A percentile compares a stretch with the other conserved stretches of the same genome.
Conservation (phyloP, 352 stramenopile species). For the Phytophthora macrochlamydospora region DNA sequence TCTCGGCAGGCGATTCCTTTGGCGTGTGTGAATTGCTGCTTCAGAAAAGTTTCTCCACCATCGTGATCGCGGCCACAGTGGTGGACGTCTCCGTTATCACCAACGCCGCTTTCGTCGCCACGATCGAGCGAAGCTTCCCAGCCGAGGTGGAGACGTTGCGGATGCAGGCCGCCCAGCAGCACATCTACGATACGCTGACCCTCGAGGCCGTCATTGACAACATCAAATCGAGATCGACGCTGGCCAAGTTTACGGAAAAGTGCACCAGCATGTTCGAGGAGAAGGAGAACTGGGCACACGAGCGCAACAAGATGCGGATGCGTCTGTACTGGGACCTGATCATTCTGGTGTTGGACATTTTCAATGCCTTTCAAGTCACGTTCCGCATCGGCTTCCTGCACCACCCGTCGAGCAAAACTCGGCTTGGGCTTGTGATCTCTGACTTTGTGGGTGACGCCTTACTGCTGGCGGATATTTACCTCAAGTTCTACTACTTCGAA, state of each 20-base stretch:
- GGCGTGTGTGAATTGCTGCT: conserved; percentile 71
- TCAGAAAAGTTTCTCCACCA: conserved; percentile 55
- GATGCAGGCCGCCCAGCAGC: conserved; percentile 45
- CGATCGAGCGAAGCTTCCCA: conserved; percentile 56
- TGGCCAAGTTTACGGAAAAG: conserved; percentile 57
- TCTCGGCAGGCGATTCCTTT: conserved; percentile 65
- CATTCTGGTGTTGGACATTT: conserved; percentile 55
- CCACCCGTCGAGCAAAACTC: conserved; percentile 21
- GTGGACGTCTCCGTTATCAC: conserved; percentile 66
- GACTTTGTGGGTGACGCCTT: conserved; percentile 54
- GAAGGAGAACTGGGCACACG: conserved; percentile 49
- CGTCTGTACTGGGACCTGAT: conserved; percentile 71
- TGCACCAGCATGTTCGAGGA: conserved; percentile 70
- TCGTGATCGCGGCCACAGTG: conserved; percentile 52
- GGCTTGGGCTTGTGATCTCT: conserved; percentile 33
- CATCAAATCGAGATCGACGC: conserved; percentile 38
- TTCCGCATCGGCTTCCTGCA: conserved; percentile 75
- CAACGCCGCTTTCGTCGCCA: conserved; percentile 43
- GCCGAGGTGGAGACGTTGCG: conserved; percentile 45
- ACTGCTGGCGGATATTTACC: conserved; percentile 57
- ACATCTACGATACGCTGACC: conserved; percentile 50
- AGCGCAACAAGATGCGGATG: conserved; percentile 55
- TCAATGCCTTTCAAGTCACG: conserved; percentile 72
- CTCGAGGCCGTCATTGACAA: conserved; percentile 62
- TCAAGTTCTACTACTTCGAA: conserved; percentile 83